Conservation (phyloP, 345 rosid genomes). For the Lepidium aucheri region DNA sequence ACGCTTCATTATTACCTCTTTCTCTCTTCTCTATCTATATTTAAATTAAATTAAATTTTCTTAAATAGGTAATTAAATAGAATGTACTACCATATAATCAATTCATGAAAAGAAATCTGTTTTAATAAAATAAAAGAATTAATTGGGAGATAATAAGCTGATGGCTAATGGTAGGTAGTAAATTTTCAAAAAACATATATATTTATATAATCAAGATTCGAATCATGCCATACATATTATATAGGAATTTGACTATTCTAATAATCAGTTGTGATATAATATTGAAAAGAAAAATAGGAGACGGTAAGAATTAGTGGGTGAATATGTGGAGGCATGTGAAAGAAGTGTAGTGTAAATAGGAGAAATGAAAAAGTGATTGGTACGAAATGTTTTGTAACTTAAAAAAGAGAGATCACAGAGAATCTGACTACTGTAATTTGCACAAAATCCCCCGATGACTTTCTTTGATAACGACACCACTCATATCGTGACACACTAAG, state of each 20-base stretch:
- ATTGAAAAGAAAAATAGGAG: neutral
- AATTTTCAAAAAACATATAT: no score
- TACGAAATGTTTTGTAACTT: slow-evolving; percentile 22
- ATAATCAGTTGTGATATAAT: neutral
- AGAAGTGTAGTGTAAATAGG: slow-evolving; percentile 16
- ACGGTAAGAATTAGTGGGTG: neutral
- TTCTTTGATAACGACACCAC: slow-evolving; percentile 26
- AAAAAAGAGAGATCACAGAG: slow-evolving; percentile 26
- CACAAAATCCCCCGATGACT: slow-evolving; percentile 18
- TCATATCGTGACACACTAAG: slow-evolving; percentile 2
- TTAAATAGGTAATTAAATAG: neutral
- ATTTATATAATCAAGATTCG: no score
- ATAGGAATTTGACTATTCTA: no score
- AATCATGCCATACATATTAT: no score
- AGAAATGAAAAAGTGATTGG: slow-evolving; percentile 19
- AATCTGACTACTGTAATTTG: slow-evolving; percentile 27
- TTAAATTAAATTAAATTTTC: neutral
- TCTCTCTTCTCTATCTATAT: neutral
- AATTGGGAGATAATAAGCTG: no score
- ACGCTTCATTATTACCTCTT: slow-evolving; percentile 25
- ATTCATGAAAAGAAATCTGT: no score
- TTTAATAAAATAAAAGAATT: no score
- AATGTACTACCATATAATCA: no score
- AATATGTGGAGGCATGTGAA: slow-evolving; percentile 17
- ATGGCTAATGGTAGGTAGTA: no score